phyloP scores from a whole-genome alignment of 805 yeast species.

The Trichomonascus vanleenenianus region DNA sequence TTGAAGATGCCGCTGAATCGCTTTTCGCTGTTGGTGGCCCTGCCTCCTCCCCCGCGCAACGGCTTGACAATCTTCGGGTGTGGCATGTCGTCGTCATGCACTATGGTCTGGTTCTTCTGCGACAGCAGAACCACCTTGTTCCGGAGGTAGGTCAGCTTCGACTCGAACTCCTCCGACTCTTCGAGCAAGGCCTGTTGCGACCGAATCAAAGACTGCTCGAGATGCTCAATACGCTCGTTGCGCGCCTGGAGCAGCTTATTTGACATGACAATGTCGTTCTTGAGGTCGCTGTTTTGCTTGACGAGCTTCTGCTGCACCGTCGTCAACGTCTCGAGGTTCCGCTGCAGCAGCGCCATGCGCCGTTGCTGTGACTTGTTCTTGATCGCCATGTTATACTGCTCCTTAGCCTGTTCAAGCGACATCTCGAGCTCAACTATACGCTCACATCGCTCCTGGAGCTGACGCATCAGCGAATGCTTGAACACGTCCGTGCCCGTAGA shows the following conservation, averaged over 20 bases:
- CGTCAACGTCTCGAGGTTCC: slow-evolving; percentile 48
- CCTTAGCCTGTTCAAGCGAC: slow-evolving; percentile 34
- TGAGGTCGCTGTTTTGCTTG: slow-evolving; percentile 48
- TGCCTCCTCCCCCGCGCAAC: slow-evolving; percentile 42
- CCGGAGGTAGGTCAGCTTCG: slow-evolving; percentile 13
- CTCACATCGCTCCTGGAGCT: slow-evolving; percentile 29
- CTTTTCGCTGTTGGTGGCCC: slow-evolving; percentile 6
- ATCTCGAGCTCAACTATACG: slow-evolving; percentile 36
- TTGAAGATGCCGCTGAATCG: slow-evolving; percentile 11
- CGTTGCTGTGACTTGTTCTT: slow-evolving; percentile 32
- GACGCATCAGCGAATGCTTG: slow-evolving; percentile 24
- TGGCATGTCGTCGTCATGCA: slow-evolving; percentile 1
- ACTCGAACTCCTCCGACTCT: slow-evolving; percentile 45
- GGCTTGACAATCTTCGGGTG: slow-evolving; percentile 46
- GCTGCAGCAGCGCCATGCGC: slow-evolving; percentile 47
- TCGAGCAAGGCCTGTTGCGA: slow-evolving; percentile 41
- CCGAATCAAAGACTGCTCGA: slow-evolving; percentile 38
- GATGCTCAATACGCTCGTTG: slow-evolving; percentile 45
- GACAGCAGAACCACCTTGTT: slow-evolving; percentile 12
- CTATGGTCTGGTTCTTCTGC: not conserved
- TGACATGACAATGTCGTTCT: slow-evolving; percentile 47
- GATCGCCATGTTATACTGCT: slow-evolving; percentile 26
- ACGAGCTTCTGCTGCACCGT: slow-evolving; percentile 56
- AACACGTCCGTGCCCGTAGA: not conserved
- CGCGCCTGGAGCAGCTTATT: slow-evolving; percentile 52